phyloP scores from a whole-genome alignment of 106 monocot genomes.

The Acanthochlamys bracteata region DNA sequence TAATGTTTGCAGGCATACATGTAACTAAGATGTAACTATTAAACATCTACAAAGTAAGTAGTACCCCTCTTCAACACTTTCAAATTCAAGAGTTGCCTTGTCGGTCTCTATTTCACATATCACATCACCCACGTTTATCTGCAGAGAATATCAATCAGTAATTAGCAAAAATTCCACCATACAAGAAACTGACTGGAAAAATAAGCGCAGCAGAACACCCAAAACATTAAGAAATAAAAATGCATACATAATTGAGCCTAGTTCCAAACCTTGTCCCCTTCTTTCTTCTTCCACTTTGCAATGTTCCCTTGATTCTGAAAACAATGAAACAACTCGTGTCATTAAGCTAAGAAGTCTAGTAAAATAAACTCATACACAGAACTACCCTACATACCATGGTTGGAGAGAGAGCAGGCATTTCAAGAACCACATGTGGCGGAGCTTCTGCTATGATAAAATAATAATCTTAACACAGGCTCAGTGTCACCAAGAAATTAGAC shows the following conservation, averaged over 20 bases:
- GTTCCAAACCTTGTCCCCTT: slow-evolving; percentile 78
- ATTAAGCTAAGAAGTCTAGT: too few relatives aligned
- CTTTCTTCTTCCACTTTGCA: slow-evolving; percentile 91
- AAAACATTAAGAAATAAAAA: background rate
- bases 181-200: slow-evolving; percentile 1
- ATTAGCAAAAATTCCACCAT: too few relatives aligned
- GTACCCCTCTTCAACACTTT: slow-evolving; percentile 96
- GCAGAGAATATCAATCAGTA: slow-evolving; percentile 10
- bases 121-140: slow-evolving; percentile 94
- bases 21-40: too few relatives aligned
- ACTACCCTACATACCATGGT: slow-evolving; percentile 64
- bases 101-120: slow-evolving; percentile 98
- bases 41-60: background rate
- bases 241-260: background rate
- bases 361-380: slow-evolving; percentile 6
- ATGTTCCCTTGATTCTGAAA: slow-evolving; percentile 97
- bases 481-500: too few relatives aligned
- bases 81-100: slow-evolving; percentile 94
- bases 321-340: slow-evolving; percentile 1
- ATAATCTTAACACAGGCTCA: too few relatives aligned
- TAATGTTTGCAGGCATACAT: too few relatives aligned
- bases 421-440: slow-evolving; percentile 58
- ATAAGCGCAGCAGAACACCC: background rate
- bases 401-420: slow-evolving; percentile 95
- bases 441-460: slow-evolving; percentile 35